Conservation (phyloP, 2,329 filamentous ascomycete genomes). For the Exophiala mesophila region DNA sequence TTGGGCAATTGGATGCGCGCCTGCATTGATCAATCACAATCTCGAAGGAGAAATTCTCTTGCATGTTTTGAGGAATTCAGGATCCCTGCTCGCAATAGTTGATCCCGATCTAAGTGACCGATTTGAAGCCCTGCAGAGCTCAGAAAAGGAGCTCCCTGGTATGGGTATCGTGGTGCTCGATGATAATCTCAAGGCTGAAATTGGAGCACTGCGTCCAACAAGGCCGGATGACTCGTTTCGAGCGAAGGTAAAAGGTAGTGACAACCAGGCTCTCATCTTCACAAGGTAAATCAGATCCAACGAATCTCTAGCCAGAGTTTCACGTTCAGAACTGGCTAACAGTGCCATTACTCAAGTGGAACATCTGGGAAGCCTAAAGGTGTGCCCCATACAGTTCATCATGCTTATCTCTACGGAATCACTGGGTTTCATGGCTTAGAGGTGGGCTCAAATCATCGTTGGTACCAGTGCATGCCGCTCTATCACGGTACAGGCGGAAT, state of each 20-base stretch:
- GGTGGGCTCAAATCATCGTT: constrained; percentile 45
- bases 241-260: constrained; percentile 46
- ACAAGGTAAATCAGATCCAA: constrained; percentile 54
- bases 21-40: constrained; percentile 82
- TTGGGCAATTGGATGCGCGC: constrained; percentile 75
- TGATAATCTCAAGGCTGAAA: constrained; percentile 42
- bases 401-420: background rate
- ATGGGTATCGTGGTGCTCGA: constrained; percentile 58
- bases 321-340: no score
- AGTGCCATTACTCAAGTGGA: no score
- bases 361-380: constrained; percentile 72
- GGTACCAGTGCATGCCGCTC: constrained; percentile 78
- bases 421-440: background rate
- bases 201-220: constrained; percentile 44
- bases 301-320: no score
- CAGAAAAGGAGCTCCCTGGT: background rate
- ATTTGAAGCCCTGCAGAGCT: constrained; percentile 34
- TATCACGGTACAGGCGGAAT: constrained; percentile 76
- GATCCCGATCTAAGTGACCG: constrained; percentile 58
- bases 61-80: constrained; percentile 68
- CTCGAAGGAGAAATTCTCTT: constrained; percentile 63
- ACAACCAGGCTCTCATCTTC: constrained; percentile 63
- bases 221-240: constrained; percentile 54
- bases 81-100: constrained; percentile 62
- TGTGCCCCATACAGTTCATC: constrained; percentile 37